Base-by-base conservation (phyloP, 768 basidiomycete species). In the Lactarius trivialis region DNA sequence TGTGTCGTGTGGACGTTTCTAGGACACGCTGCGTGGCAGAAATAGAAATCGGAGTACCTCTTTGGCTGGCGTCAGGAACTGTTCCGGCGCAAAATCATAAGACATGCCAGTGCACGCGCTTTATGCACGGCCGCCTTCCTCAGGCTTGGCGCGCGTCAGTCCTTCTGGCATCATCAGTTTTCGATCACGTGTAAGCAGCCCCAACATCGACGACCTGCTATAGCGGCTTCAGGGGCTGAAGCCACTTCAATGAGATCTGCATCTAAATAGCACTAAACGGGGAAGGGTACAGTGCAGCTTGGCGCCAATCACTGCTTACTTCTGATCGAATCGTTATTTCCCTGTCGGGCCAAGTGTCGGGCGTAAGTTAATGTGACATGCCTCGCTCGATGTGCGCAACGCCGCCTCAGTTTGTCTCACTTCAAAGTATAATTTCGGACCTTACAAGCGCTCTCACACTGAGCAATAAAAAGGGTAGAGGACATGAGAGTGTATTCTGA, bases 71-170 rank as follows among this genome's bases (percentile, higher is more conserved):
- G 52, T 28, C 61, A 58, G 61, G 56, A 28, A 28, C 34, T 15
- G 4, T n/a, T 53, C 56, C 41, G 19, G 41, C 11, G 28, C n/a
- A 53, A 57, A 8, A 57, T 62, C 61, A 54, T 52, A 41, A 50
- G 61, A 55, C 52, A 36, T 63, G 48, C n/a, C n/a, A n/a, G 6
- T 30, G 30, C 51, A 54, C 7, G 57, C 56, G 30, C 61, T 52
- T 63, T 52, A n/a, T 30, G 57, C 45, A 36, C 28, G 52, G 28
- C 34, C 43, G 28, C 34, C 43, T 58, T 53, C 45, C 43, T 45
- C 51, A 12, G 51, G 33, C 37, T 15, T 28, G 7, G 50, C 34
- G 50, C 28, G 51, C 51, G 52, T 48, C 21, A 14, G 7, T 39
- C 45, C 34, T 7, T 36, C 34, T 28, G 6, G 56, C 11, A 48